phyloP scores from a whole-genome alignment of 108 stramenopile species.

The Parietichytrium sp. region DNA sequence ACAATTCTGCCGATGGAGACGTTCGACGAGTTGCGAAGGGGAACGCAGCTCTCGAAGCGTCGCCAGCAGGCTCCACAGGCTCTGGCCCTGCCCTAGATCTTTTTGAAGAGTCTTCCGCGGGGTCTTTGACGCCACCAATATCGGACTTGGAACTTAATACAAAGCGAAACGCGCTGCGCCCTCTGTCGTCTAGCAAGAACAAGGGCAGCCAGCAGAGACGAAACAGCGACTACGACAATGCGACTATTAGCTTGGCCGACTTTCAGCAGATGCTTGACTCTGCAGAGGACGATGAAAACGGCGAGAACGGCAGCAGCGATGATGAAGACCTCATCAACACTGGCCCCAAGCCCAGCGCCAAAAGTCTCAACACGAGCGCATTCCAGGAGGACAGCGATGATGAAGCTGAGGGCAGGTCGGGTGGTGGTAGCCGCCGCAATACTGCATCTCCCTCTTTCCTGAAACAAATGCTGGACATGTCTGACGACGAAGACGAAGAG shows the following conservation, averaged over 20 bases:
- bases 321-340: background rate
- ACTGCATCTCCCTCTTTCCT: conserved; percentile 21
- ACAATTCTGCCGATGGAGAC: too few species aligned
- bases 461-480: background rate
- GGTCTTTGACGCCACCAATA: conserved; percentile 23
- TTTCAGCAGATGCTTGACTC: too few species aligned
- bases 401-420: background rate
- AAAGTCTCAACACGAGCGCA: background rate
- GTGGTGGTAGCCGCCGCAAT: background rate
- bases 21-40: too few species aligned
- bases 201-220: too few species aligned
- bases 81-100: too few species aligned
- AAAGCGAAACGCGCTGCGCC: conserved; percentile 18
- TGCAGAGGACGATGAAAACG: background rate
- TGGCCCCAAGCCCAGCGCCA: background rate
- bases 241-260: too few species aligned
- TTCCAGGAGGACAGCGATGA: background rate
- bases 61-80: too few species aligned
- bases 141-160: conserved; percentile 15
- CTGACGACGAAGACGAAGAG: conserved; percentile 1
- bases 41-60: too few species aligned
- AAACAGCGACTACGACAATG: too few species aligned
- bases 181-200: too few species aligned
- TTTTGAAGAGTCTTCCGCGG: too few species aligned
- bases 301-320: background rate